These are phyloP conservation scores for Coemansia sp. DNA, from an alignment of 192 early-diverging fungal genomes.

Conservation along the genomic window DNA sequence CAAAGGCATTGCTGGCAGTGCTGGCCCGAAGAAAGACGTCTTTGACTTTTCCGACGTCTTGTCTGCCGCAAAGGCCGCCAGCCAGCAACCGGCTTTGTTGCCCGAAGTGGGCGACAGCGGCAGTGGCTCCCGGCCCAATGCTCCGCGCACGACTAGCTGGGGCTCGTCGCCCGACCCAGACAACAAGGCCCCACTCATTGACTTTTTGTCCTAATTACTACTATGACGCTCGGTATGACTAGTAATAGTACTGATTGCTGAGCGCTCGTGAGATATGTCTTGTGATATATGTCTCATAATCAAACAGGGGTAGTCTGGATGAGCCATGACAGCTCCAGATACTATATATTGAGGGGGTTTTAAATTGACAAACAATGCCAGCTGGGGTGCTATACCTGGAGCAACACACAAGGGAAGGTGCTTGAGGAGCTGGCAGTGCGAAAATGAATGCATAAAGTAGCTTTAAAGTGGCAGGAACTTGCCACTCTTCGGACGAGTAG, in stretches of 20 bases:
- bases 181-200: slow-evolving; percentile 26
- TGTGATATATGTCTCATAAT: no score
- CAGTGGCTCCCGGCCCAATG: slow-evolving; percentile 9
- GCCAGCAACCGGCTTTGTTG: slow-evolving; percentile 5
- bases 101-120: not conserved
- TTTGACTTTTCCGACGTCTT: slow-evolving; percentile 54
- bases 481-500: slow-evolving; percentile 37
- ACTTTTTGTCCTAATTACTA: slow-evolving; percentile 35
- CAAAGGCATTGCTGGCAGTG: not conserved
- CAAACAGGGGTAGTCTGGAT: no score
- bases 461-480: slow-evolving; percentile 17
- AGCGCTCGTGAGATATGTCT: no score
- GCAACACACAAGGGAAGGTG: not conserved
- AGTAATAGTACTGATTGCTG: no score
- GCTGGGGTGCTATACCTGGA: not conserved
- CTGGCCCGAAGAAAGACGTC: slow-evolving; percentile 23
- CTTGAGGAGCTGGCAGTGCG: not conserved
- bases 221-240: no score
- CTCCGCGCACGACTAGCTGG: slow-evolving; percentile 35
- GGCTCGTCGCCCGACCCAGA: slow-evolving; percentile 36
- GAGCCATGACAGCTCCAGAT: no score
- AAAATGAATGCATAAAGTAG: not conserved
- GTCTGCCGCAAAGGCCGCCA: slow-evolving; percentile 39
- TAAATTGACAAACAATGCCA: no score
- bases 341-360: no score